These are phyloP conservation scores for Metschnikowia corniflorae DNA, from an alignment of 805 yeast genomes.

Conservation along the genomic window DNA sequence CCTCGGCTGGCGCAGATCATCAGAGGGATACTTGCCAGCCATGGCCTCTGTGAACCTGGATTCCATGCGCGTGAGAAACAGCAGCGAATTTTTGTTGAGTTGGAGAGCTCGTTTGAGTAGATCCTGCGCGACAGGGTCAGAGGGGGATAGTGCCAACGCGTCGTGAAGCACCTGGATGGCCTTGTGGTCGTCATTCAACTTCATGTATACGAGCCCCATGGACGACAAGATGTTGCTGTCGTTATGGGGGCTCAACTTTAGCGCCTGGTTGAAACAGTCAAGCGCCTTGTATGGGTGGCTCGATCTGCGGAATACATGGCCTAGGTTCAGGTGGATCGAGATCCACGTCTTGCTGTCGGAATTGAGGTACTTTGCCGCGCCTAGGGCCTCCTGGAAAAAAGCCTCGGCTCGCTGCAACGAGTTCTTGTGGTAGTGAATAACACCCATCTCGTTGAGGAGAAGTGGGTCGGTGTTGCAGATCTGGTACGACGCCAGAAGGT, in stretches of 20 bases:
- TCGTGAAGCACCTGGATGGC: conserved; percentile 78
- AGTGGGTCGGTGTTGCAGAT: conserved; percentile 86
- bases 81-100: conserved; percentile 36
- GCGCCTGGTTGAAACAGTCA: conserved; percentile 70
- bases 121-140: conserved; percentile 82
- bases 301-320: conserved; percentile 77
- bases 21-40: conserved; percentile 1
- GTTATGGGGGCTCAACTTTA: conserved; percentile 65
- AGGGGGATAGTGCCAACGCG: conserved; percentile 73
- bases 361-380: conserved; percentile 62
- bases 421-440: conserved; percentile 74
- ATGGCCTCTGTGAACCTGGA: conserved; percentile 10
- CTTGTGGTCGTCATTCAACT: conserved; percentile 55
- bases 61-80: conserved; percentile 14
- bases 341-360: conserved; percentile 82
- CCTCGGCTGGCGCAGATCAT: background rate
- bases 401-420: conserved; percentile 67
- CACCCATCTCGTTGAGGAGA: conserved; percentile 88
- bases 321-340: conserved; percentile 81
- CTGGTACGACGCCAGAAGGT: conserved; percentile 66
- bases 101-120: conserved; percentile 76
- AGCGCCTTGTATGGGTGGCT: conserved; percentile 64
- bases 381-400: conserved; percentile 66
- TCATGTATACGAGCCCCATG: conserved; percentile 77
- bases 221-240: conserved; percentile 72